Conservation (phyloP, 2,329 filamentous ascomycete genomes). For the Fusarium burgessii region DNA sequence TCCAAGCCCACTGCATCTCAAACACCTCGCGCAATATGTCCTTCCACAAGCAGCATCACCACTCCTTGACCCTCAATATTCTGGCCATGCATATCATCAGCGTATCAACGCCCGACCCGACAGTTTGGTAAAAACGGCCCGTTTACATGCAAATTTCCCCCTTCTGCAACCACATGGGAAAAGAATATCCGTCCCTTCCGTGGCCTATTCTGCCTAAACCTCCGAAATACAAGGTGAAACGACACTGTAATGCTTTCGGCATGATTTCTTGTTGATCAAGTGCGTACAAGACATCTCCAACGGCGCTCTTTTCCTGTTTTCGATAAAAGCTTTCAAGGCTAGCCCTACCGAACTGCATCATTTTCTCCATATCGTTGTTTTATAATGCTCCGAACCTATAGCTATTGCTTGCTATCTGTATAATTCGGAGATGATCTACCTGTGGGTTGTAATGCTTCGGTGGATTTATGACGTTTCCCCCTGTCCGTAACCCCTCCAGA, state of each 20-base stretch:
- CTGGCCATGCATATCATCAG: constrained; percentile 13
- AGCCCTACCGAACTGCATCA: constrained; percentile 24
- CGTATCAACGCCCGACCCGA: constrained; percentile 19
- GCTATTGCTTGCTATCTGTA: not conserved
- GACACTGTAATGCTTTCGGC: constrained; percentile 1
- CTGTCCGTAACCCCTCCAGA: no score
- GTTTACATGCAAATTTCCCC: constrained; percentile 11
- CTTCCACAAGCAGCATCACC: not conserved
- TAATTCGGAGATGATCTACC: constrained; percentile 8
- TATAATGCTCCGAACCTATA: not conserved
- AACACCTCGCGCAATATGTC: not conserved
- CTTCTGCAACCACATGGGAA: not conserved
- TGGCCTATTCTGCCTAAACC: constrained; percentile 24
- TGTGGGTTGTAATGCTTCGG: constrained; percentile 1
- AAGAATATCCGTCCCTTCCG: constrained; percentile 11
- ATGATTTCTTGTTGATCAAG: constrained; percentile 14
- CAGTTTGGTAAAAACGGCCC: constrained; percentile 34
- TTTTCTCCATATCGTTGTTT: not conserved
- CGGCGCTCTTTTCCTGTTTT: constrained; percentile 10
- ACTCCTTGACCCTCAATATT: constrained; percentile 1
- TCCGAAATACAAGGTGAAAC: constrained; percentile 24
- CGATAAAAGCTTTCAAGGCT: constrained; percentile 19
- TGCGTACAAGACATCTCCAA: not conserved
- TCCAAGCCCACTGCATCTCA: not conserved
- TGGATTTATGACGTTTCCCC: constrained; percentile 11